Evolutionary conservation across 768 basidiomycete genomes (phyloP).

Genomic region (Rhizopogon sp.): DNA sequence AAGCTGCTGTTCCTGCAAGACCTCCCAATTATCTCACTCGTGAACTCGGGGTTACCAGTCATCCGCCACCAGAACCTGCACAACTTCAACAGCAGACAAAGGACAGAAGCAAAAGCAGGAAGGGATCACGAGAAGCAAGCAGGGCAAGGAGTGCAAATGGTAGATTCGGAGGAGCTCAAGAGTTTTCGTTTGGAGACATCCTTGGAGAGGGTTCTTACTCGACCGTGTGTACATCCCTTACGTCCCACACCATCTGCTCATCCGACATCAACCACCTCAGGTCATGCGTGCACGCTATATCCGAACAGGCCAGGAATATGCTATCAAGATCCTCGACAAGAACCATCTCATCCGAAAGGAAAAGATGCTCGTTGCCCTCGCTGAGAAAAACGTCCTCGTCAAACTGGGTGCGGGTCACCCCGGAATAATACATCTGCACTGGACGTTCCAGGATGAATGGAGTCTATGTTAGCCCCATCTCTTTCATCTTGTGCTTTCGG

Average conservation of each 20-base stretch:
- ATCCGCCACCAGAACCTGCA: conserved; percentile 8
- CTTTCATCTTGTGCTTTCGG: neutral
- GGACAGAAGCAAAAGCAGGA: conserved; percentile 36
- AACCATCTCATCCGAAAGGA: conserved; percentile 74
- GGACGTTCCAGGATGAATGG: conserved; percentile 82
- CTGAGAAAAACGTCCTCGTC: conserved; percentile 77
- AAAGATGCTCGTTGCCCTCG: conserved; percentile 70
- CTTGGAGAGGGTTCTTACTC: conserved; percentile 83
- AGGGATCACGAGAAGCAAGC: conserved; percentile 27
- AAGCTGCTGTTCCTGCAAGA: conserved; percentile 27
- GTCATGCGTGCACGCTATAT: conserved; percentile 52
- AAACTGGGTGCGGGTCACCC: conserved; percentile 64
- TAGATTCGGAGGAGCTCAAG: conserved; percentile 43
- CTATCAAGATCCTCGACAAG: conserved; percentile 83
- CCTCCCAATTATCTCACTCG: conserved; percentile 57
- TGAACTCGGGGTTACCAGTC: conserved; percentile 41
- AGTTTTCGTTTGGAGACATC: conserved; percentile 70
- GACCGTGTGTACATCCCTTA: conserved; percentile 44
- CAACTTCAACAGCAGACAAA: conserved; percentile 13
- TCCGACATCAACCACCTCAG: conserved; percentile 28
- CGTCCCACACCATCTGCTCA: conserved; percentile 7
- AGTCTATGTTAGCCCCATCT: conserved; percentile 50
- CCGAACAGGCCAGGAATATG: conserved; percentile 59
- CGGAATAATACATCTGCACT: conserved; percentile 76
- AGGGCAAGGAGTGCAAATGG: conserved; percentile 43